Base-by-base conservation (phyloP, 2,329 filamentous ascomycete genomes). In the Epichloe sylvatica region DNA sequence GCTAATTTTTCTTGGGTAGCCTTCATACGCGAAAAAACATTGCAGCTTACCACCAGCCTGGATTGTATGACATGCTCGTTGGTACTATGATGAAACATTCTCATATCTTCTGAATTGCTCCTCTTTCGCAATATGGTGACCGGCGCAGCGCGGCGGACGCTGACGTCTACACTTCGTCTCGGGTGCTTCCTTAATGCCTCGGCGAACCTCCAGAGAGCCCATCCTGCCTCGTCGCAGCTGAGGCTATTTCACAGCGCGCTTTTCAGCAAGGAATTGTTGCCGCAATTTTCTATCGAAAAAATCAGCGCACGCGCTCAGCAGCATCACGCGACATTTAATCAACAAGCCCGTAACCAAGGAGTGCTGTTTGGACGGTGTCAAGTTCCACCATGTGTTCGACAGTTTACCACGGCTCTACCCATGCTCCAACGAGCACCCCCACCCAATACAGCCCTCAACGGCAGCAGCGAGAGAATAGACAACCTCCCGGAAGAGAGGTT, bases 71-170 rank as follows among this genome's bases (percentile, higher is more conserved):
- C 39, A 47, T 45, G 40, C 35, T 33, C 21, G 19, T 25, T 38
- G 34, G 36, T 47, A 53, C 48, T 58, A 65, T 58, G 54, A 65
- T 64, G 62, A 58, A 55, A 53, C 56, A 54, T 53, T 57, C 51
- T 55, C 54, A 55, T 47, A 53, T 47, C 51, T 47, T 46, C 47
- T 53, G 34, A 50, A 19, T 37, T 30, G 38, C 17, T 34, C 39
- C 53, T 58, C 53, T 53, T 58, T 53, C 57, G 60, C 60, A 69
- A 58, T 57, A 76, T 76, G 73, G 69, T 68, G 63, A 67, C 70
- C 66, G 71, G 69, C 64, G 67, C 67, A 60, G 66, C 72, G 59
- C 72, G 71, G 58, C 70, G 69, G 60, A 66, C 67, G 64, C 66
- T 75, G 67, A 67, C 73, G 65, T 71, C 72, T 54, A 68, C 67